Evolutionary conservation across 352 stramenopile species (phyloP).

Genomic region (Phytopythium vexans): DNA sequence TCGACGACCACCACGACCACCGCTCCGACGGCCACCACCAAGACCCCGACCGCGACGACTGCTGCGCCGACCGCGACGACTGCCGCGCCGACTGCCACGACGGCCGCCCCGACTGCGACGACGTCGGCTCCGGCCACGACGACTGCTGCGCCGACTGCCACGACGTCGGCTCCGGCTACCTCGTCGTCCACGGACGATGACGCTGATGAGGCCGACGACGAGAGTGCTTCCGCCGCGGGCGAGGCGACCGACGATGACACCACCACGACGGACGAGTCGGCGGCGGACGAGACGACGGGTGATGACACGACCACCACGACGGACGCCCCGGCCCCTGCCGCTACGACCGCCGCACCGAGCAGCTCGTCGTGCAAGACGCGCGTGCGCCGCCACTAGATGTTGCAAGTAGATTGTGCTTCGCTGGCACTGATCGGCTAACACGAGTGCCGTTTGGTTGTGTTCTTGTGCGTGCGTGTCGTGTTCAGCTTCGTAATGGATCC

Average conservation of each 20-base stretch:
- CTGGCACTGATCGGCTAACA: not conserved
- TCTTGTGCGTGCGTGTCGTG: slow-evolving; percentile 4
- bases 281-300: not conserved
- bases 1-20: slow-evolving; percentile 12
- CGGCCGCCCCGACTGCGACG: slow-evolving; percentile 5
- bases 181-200: slow-evolving; percentile 5
- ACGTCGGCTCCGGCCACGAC: slow-evolving; percentile 11
- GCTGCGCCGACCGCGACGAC: slow-evolving; percentile 9
- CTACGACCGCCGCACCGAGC: not conserved
- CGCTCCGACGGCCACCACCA: not conserved
- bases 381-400: slow-evolving; percentile 17
- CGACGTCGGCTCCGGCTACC: slow-evolving; percentile 7
- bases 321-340: slow-evolving; percentile 9
- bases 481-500: not conserved
- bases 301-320: slow-evolving; percentile 5
- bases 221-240: slow-evolving; percentile 1
- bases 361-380: slow-evolving; percentile 25
- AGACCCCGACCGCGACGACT: not conserved
- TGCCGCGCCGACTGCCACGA: slow-evolving; percentile 8
- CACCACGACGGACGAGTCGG: not conserved
- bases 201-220: not conserved
- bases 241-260: not conserved
- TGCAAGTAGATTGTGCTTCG: not conserved
- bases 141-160: slow-evolving; percentile 7
- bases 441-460: slow-evolving; percentile 9